These are phyloP conservation scores for Ceratobasidium papillatum DNA, from an alignment of 1,284 basidiomycete genomes.

Conservation along the genomic window DNA sequence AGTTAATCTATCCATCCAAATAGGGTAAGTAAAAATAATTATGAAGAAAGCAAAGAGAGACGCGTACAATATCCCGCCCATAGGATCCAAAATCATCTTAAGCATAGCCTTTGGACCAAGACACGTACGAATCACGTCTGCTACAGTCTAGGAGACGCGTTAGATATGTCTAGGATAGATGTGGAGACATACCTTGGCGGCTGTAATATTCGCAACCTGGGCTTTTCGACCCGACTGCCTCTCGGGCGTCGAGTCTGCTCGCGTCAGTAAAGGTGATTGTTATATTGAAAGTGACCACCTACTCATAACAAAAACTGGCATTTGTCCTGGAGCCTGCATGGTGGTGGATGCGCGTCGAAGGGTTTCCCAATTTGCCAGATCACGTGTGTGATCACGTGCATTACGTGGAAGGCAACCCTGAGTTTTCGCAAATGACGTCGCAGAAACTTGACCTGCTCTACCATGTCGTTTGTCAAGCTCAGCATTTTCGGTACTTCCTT, in stretches of 20 bases:
- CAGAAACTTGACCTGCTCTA: constrained; percentile 3
- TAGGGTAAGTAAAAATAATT: neutral
- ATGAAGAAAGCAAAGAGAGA: constrained; percentile 3
- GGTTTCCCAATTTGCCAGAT: constrained; percentile 20
- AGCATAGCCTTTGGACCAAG: constrained; percentile 97
- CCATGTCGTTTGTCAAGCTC: constrained; percentile 95
- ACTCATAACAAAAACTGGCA: constrained; percentile 81
- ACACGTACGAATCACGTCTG: constrained; percentile 99
- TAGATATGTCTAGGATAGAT: constrained; percentile 11
- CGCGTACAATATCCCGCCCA: constrained; percentile 93
- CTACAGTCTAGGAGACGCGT: constrained; percentile 75
- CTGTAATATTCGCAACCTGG: constrained; percentile 96
- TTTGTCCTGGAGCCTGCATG: constrained; percentile 57
- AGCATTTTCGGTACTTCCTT: constrained; percentile 98
- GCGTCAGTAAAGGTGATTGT: constrained; percentile 39
- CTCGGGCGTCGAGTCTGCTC: constrained; percentile 88
- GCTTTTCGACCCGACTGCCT: constrained; percentile 94
- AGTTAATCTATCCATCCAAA: constrained; percentile 73
- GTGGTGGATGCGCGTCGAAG: constrained; percentile 38
- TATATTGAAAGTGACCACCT: constrained; percentile 46
- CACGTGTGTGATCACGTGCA: constrained; percentile 15
- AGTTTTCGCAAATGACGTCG: constrained; percentile 27
- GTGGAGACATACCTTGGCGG: constrained; percentile 79
- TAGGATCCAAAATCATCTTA: constrained; percentile 99
- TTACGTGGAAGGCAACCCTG: constrained; percentile 7